Base-by-base conservation (phyloP, 805 yeast species). In the Cyberlindnera nakhonratchasimensis region DNA sequence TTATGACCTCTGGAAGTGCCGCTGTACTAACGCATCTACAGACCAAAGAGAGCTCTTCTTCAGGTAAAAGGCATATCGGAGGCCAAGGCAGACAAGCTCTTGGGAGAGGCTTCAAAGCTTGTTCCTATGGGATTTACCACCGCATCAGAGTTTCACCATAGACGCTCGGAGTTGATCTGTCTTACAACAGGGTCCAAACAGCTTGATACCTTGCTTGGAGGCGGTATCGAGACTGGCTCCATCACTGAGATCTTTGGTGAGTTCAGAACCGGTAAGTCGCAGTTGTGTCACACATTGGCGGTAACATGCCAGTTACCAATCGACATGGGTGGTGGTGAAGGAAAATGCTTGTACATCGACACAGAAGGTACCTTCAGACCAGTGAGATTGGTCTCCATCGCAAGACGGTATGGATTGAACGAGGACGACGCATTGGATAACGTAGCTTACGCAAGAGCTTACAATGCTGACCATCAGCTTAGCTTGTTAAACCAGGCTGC, bases 321-420 rank as follows among this genome's bases (percentile, higher is more conserved):
- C 38, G 97, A 90, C 59, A 83, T 86, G 84, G 97, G 97, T 30
- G 99, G 99, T 47, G 99, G 96, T 39, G 99, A 93, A 67, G 99
- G 99, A 25, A 89, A 93, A 65, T 91, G 97, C 63, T 70, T 93
- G 42, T 93, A 86, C 61, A 90, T 93, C 47, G 99, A 93, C 59
- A 91, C 98, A 0, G 99, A 91, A 61, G 96, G 97, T 16, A 93
- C 99, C 2, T 93, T 93, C 63, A 75, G 99, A 60, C 97, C 98
- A 1, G 83, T 82, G 33, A 76, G 99, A 55, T 71, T 93, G 52
- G 85, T 86, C 8, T 82, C 96, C 1, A 89, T 93, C 51, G 96
- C 96, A 2, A 82, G 82, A 59, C 72, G 99, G 53, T 93, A 85
- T 60, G 96, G 96, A 0, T 72, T 93, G 44, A 87, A 87, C 53